Conservation (phyloP, 495 filamentous ascomycete genomes). For the Trichoderma orchidacearum region DNA sequence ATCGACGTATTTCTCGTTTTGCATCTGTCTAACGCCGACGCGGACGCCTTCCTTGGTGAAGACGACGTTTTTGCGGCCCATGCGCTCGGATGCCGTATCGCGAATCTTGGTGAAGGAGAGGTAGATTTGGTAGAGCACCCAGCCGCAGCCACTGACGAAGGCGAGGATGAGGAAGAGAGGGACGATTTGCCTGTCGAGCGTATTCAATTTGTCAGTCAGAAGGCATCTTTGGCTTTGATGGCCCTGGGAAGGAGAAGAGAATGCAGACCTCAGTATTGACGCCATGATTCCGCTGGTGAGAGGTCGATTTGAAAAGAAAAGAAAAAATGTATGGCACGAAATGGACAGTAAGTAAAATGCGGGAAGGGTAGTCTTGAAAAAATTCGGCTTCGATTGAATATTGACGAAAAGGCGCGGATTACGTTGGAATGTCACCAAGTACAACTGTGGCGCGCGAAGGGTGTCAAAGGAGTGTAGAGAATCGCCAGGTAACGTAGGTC, state of each 20-base stretch:
- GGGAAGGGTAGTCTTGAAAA: background rate
- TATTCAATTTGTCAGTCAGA: background rate
- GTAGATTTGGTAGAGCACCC: conserved; percentile 63
- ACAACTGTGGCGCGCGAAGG: background rate
- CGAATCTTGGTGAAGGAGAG: conserved; percentile 54
- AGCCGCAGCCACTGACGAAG: conserved; percentile 45
- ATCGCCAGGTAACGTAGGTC: background rate
- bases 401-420: too few species aligned
- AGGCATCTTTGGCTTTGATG: too few species aligned
- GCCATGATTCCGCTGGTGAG: background rate
- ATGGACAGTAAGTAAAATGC: background rate
- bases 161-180: conserved; percentile 63
- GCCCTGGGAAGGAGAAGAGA: too few species aligned
- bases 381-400: too few species aligned
- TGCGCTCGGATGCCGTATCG: conserved; percentile 51
- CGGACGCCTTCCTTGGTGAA: conserved; percentile 77
- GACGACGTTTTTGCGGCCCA: conserved; percentile 70
- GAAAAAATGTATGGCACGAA: background rate
- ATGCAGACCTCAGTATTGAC: background rate
- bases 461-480: background rate
- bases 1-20: conserved; percentile 69
- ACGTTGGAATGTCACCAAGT: too few species aligned
- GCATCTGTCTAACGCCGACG: conserved; percentile 63
- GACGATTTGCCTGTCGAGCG: conserved; percentile 38
- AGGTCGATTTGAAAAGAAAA: background rate